Evolutionary conservation across 441 rosid species (phyloP), one percentile per base, ranked within the genome.

Genomic region (Aleurites moluccanus): DNA sequence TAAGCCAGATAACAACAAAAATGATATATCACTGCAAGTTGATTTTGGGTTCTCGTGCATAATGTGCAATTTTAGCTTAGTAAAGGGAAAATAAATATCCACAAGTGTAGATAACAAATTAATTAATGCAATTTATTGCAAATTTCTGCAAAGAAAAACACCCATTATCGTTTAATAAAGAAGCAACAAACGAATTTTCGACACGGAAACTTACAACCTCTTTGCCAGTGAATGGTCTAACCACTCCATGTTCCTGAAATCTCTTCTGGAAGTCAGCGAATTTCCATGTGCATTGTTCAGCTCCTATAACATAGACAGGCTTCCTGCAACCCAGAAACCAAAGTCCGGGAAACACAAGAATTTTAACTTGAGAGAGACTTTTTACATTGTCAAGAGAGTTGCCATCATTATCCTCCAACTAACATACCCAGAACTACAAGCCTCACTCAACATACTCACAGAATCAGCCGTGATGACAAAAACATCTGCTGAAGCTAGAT

Each of bases 381-480:
- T 28, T 50, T n/a, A 20, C 0, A 3, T 27, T 6, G 13, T 15
- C 16, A 35, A 38, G 45, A 73, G 40, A 35, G 55, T n/a, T 8
- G 72, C 27, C 23, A 70, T 49, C 40, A 55, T 56, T 59, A 44
- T 23, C 61, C 57, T 59, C 60, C 65, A 71, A 75, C 40, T 40
- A 62, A 27, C 83, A 79, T 90, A 93, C 97, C 99, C 97, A 0
- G 97, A 93, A 80, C 92, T 90, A 87, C 98, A 90, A 69, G 90
- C 99, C 84, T 95, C 99, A 23, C 99, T 95, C 79, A 95, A 80
- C 86, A 91, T 83, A 80, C 98, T 93, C 74, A 93, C 94, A 50
- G 99, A 95, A 86, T 93, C 99, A 69, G 98, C 97, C 20, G 97
- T 89, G 71, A 93, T 83, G 67, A 95, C 86, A 85, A 95, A 95